Percentiles rank a stretch among this genome's conserved stretches.
These are phyloP conservation scores for Candida adriatica DNA, from an alignment of 805 yeast genomes.

Conservation along the genomic window DNA sequence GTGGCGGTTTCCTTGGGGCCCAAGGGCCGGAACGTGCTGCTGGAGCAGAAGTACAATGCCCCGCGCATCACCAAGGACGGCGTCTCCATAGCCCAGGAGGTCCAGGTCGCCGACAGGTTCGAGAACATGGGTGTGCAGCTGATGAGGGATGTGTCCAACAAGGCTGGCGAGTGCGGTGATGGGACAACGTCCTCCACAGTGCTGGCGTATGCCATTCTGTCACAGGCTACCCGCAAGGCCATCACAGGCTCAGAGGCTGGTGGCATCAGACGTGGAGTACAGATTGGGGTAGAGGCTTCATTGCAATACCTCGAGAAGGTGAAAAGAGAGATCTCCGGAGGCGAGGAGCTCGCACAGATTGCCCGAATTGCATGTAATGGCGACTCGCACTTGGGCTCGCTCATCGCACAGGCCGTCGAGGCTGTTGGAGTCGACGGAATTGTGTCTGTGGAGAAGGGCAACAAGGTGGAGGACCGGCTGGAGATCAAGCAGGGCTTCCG, in stretches of 20 bases:
- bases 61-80: conserved; percentile 99
- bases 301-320: conserved; percentile 75
- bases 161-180: conserved; percentile 96
- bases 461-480: conserved; percentile 91
- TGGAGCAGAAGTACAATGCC: conserved; percentile 93
- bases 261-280: conserved; percentile 96
- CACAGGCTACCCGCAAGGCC: conserved; percentile 92
- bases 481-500: conserved; percentile 98
- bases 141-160: conserved; percentile 93
- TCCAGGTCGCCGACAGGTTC: conserved; percentile 78
- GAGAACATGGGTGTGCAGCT: conserved; percentile 96
- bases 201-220: conserved; percentile 89
- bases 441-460: conserved; percentile 95
- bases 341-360: conserved; percentile 94
- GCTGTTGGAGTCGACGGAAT: conserved; percentile 99
- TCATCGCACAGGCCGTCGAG: conserved; percentile 94
- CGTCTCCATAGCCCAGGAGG: conserved; percentile 90
- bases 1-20: conserved; percentile 97
- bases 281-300: conserved; percentile 92
- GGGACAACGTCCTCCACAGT: conserved; percentile 98
- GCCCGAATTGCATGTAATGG: conserved; percentile 98
- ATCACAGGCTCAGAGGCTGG: conserved; percentile 99
- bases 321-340: conserved; percentile 89
- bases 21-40: conserved; percentile 93
- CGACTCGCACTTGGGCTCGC: conserved; percentile 83